Evolutionary conservation across 2,329 filamentous ascomycete genomes (phyloP).

Genomic region (Epichloe festucae): DNA sequence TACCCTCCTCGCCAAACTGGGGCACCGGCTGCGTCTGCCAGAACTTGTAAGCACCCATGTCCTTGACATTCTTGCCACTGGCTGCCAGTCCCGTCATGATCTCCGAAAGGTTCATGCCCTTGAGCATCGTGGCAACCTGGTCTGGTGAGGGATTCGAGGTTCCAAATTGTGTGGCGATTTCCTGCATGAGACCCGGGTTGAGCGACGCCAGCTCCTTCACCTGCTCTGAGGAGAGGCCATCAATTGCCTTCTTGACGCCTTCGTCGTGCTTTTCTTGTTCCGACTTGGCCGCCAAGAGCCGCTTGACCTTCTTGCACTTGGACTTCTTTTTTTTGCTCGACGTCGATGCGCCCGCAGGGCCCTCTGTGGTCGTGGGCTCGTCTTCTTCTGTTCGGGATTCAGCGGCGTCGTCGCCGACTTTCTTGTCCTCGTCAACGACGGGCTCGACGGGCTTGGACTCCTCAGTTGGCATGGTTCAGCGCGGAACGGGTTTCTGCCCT

Average conservation of each 20-base stretch:
- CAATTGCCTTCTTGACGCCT: constrained; percentile 35
- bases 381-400: constrained; percentile 37
- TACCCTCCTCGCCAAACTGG: constrained; percentile 52
- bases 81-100: constrained; percentile 64
- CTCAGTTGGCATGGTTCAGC: constrained; percentile 34
- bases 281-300: constrained; percentile 24
- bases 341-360: constrained; percentile 14
- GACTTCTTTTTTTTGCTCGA: constrained; percentile 40
- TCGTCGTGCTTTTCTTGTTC: constrained; percentile 23
- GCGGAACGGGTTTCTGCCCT: background rate
- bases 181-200: constrained; percentile 58
- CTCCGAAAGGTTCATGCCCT: constrained; percentile 54
- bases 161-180: constrained; percentile 28
- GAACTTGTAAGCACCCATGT: constrained; percentile 96
- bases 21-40: constrained; percentile 96
- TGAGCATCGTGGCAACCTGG: constrained; percentile 39
- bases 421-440: constrained; percentile 34
- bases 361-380: constrained; percentile 25
- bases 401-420: constrained; percentile 23
- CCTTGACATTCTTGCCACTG: constrained; percentile 79
- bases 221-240: constrained; percentile 41
- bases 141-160: constrained; percentile 24
- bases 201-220: constrained; percentile 55
- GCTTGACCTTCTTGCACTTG: constrained; percentile 49
- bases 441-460: constrained; percentile 51